Percentiles rank a stretch among this genome's conserved stretches.
Conservation (phyloP, 2,329 filamentous ascomycete genomes). For the Chaetomium strumarium region DNA sequence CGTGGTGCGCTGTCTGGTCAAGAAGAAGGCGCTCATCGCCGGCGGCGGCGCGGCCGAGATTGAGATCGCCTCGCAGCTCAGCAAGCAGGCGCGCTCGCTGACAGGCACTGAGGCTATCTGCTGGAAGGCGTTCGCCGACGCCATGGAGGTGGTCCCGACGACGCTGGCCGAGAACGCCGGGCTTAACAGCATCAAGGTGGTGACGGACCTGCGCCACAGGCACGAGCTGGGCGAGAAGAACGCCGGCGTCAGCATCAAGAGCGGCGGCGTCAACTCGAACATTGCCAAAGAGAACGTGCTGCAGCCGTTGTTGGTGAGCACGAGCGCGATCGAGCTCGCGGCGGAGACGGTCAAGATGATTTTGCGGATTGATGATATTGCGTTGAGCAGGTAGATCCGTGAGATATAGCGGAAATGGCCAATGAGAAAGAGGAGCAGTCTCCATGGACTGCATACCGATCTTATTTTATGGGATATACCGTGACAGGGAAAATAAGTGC, state of each 20-base stretch:
- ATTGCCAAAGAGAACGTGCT: constrained; percentile 96
- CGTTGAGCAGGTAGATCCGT: constrained; percentile 48
- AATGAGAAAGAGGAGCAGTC: too few species aligned
- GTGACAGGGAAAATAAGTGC: too few species aligned
- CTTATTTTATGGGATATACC: too few species aligned
- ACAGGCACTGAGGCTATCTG: constrained; percentile 94
- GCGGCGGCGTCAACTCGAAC: constrained; percentile 92
- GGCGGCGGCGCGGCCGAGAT: constrained; percentile 96
- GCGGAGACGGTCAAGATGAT: constrained; percentile 98
- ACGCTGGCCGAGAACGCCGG: constrained; percentile 96
- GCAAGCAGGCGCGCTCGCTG: constrained; percentile 73
- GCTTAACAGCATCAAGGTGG: constrained; percentile 97
- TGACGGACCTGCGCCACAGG: constrained; percentile 88
- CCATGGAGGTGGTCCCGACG: constrained; percentile 93
- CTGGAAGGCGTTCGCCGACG: constrained; percentile 98
- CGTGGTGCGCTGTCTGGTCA: constrained; percentile 93
- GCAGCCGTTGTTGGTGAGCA: constrained; percentile 93
- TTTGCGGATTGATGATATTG: constrained; percentile 62
- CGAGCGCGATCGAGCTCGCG: constrained; percentile 92
- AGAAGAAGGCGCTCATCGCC: constrained; percentile 98
- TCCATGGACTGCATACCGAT: too few species aligned
- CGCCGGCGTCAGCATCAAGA: constrained; percentile 96
- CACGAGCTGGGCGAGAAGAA: constrained; percentile 95
- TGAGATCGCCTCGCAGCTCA: constrained; percentile 83
- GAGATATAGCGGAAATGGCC: not conserved